Conservation (phyloP, 2,329 filamentous ascomycete species). For the Ophiostoma quercus region DNA sequence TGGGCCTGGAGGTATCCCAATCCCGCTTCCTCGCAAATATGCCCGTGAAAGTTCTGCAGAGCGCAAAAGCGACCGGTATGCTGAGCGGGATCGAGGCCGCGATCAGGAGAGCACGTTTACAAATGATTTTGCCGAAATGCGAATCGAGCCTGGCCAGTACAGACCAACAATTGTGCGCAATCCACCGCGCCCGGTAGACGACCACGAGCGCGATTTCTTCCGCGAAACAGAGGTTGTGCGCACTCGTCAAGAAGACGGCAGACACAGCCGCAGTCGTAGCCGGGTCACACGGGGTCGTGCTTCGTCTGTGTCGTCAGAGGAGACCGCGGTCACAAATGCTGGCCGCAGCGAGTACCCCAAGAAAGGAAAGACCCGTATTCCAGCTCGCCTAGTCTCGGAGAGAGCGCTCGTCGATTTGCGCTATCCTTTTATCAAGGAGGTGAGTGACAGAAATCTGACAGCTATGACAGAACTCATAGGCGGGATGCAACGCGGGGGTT, state of each 20-base stretch:
- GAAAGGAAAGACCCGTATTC: slow-evolving; percentile 86
- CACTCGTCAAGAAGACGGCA: slow-evolving; percentile 40
- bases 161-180: neutral
- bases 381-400: slow-evolving; percentile 71
- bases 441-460: slow-evolving; percentile 38
- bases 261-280: slow-evolving; percentile 39
- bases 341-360: slow-evolving; percentile 57
- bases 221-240: slow-evolving; percentile 58
- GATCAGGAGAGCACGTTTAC: neutral
- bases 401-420: slow-evolving; percentile 76
- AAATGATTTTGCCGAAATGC: slow-evolving; percentile 33
- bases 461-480: neutral
- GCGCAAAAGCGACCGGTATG: slow-evolving; percentile 7
- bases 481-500: neutral
- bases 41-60: slow-evolving; percentile 19
- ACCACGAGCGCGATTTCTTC: slow-evolving; percentile 39
- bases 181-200: neutral
- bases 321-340: neutral
- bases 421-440: slow-evolving; percentile 84
- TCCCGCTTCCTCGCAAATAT: neutral
- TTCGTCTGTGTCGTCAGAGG: neutral
- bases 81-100: slow-evolving; percentile 12
- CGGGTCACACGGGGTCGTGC: slow-evolving; percentile 25
- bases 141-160: slow-evolving; percentile 42
- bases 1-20: slow-evolving; percentile 28